A percentile compares a stretch with the other conserved stretches of the same genome.
These are phyloP conservation scores for Dothidotthia symphoricarpi DNA, from an alignment of 2,329 filamentous ascomycete genomes.

Conservation along the genomic window DNA sequence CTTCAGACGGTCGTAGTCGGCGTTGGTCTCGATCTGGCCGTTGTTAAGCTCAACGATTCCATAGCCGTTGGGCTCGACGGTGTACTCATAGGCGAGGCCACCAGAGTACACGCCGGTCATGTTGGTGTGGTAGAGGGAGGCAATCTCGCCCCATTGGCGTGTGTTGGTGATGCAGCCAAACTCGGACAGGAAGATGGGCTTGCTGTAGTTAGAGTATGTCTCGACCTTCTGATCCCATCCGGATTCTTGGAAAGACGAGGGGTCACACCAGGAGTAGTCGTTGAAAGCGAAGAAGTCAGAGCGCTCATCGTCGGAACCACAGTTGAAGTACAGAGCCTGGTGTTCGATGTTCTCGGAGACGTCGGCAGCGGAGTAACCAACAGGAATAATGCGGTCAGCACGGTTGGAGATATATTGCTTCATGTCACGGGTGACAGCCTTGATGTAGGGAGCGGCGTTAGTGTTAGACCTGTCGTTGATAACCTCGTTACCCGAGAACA, in stretches of 20 bases:
- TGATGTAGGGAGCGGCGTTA: conserved; percentile 66
- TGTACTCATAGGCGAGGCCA: conserved; percentile 94
- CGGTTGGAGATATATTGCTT: conserved; percentile 76
- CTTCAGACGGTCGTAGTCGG: conserved; percentile 63
- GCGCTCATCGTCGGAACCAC: conserved; percentile 77
- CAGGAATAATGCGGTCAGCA: conserved; percentile 65
- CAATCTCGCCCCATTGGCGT: conserved; percentile 77
- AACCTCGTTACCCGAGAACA: conserved; percentile 78
- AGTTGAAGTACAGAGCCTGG: conserved; percentile 91
- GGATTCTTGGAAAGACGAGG: conserved; percentile 63
- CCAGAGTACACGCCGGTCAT: conserved; percentile 94
- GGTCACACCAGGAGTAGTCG: conserved; percentile 72
- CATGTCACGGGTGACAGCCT: conserved; percentile 74
- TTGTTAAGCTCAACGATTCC: conserved; percentile 71
- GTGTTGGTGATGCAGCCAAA: conserved; percentile 84
- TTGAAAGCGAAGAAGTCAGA: conserved; percentile 89
- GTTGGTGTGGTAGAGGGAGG: conserved; percentile 71
- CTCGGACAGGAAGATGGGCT: conserved; percentile 79
- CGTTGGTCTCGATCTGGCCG: conserved; percentile 55
- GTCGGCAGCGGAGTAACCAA: conserved; percentile 82
- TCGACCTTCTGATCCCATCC: conserved; percentile 65
- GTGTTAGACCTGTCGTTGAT: conserved; percentile 65
- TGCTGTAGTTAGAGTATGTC: conserved; percentile 38
- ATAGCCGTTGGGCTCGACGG: conserved; percentile 62
- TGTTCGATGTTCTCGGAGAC: conserved; percentile 80